Conservation (phyloP, 257 asterid species). For the Fraxinus quadrangulata region DNA sequence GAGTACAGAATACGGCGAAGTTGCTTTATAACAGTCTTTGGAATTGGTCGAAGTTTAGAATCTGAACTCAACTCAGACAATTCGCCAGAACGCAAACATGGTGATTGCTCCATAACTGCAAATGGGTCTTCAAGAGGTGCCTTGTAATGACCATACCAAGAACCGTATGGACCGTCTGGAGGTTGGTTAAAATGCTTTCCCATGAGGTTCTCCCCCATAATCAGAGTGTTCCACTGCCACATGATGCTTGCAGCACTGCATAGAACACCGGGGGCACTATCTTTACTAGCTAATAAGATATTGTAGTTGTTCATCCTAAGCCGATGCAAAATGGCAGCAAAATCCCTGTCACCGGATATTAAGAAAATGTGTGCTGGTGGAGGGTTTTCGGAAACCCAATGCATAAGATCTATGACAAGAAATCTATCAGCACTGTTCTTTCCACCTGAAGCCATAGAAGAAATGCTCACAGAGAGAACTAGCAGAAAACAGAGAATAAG, state of each 20-base stretch:
- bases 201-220: conserved; percentile 66
- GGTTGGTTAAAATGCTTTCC: conserved; percentile 93
- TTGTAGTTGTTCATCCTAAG: conserved; percentile 89
- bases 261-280: conserved; percentile 60
- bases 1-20: conserved; percentile 48
- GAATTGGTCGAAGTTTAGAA: conserved; percentile 55
- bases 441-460: conserved; percentile 54
- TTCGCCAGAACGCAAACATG: conserved; percentile 35
- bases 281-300: conserved; percentile 75
- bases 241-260: conserved; percentile 91
- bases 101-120: conserved; percentile 46
- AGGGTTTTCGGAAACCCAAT: conserved; percentile 93
- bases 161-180: conserved; percentile 85
- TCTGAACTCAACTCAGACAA: conserved; percentile 44
- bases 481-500: not conserved
- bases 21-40: conserved; percentile 53
- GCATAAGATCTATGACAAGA: conserved; percentile 87
- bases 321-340: conserved; percentile 76
- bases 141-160: conserved; percentile 86
- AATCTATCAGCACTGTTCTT: conserved; percentile 94
- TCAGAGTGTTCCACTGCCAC: conserved; percentile 92
- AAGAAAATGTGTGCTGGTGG: conserved; percentile 93
- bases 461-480: not conserved
- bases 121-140: conserved; percentile 78
- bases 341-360: conserved; percentile 86